Percentiles rank a stretch among this genome's conserved stretches.
phyloP scores from a whole-genome alignment of 495 filamentous ascomycete species.

The Penicillium canescens region DNA sequence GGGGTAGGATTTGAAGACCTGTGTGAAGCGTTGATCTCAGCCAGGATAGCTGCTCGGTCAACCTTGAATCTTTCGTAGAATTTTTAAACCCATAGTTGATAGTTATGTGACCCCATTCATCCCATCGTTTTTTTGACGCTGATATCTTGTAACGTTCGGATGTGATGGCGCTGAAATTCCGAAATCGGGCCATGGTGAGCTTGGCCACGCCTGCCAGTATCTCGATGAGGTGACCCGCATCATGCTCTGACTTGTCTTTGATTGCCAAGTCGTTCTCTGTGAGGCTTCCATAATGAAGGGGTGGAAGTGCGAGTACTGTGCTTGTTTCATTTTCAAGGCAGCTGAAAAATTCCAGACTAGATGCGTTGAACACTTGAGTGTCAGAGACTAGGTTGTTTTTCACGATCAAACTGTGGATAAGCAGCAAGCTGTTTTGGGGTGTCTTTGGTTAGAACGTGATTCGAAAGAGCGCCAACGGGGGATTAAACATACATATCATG shows the following conservation, averaged over 20 bases:
- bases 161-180: slow-evolving; percentile 30
- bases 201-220: slow-evolving; percentile 47
- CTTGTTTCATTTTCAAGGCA: slow-evolving; percentile 5
- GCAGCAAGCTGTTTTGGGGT: not conserved
- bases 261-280: slow-evolving; percentile 17
- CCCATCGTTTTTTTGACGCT: slow-evolving; percentile 22
- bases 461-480: no score
- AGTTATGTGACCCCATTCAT: slow-evolving; percentile 33
- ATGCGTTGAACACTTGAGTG: slow-evolving; percentile 2
- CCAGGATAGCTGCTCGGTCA: no score
- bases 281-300: slow-evolving; percentile 24
- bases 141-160: not conserved
- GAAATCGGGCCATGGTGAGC: slow-evolving; percentile 33
- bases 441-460: not conserved
- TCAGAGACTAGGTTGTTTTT: slow-evolving; percentile 17
- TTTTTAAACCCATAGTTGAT: not conserved
- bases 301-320: slow-evolving; percentile 23
- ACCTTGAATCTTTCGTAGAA: no score
- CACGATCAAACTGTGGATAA: slow-evolving; percentile 18
- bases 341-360: slow-evolving; percentile 10
- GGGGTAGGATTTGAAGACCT: no score
- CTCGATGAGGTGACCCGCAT: slow-evolving; percentile 41
- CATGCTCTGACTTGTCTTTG: slow-evolving; percentile 21
- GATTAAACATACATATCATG: slow-evolving; percentile 1
- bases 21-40: no score